Evolutionary conservation across 1,284 basidiomycete genomes (phyloP), one percentile per base, ranked within the genome.

Genomic region (Leccinum angustisporum): DNA sequence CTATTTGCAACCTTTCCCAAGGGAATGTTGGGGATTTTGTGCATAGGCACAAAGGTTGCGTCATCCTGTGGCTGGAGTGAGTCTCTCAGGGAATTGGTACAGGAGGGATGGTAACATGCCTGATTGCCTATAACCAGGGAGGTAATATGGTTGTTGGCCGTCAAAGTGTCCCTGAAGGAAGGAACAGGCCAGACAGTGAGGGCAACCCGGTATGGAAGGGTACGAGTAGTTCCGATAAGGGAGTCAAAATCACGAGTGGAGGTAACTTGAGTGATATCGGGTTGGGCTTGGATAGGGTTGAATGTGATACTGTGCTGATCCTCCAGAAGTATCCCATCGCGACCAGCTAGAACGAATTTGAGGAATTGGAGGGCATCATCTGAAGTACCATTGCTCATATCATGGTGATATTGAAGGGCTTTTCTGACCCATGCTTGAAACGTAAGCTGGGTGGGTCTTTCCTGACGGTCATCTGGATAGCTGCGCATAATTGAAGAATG

Each of bases 181-280:
- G 66, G 58, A 9, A 57, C 9, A 2, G 66, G 66, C 58, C 58
- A 67, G 18, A 67, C 27, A 0, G 46, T 63, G 2, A 67, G 6
- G 1, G 58, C 3, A 2, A 59, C 56, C 2, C 0, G 1, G 5
- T 67, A 67, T 0, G 60, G 61, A 0, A 67, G 38, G 0, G 54
- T 52, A 5, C 50, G 21, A 0, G 60, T 67, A 0, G 58, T 61
- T 36, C 66, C 59, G 0, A 67, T 67, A 11, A 67, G 21, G 1
- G 57, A 65, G 8, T 67, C 61, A 8, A 48, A 67, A 21, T 67
- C 60, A 0, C 38, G 31, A 34, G 65, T 67, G 0, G 14, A 1
- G 0, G 14, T 60, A 1, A 64, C 1, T 1, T 51, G 5, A 13
- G 0, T 2, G 10, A 60, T 58, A 4, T 61, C 38, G 0, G 5